Percentiles rank a stretch among this genome's conserved stretches.
Evolutionary conservation across 2,329 filamentous ascomycete genomes (phyloP).

Genomic region (Neophaeococcomyces mojaviensis): DNA sequence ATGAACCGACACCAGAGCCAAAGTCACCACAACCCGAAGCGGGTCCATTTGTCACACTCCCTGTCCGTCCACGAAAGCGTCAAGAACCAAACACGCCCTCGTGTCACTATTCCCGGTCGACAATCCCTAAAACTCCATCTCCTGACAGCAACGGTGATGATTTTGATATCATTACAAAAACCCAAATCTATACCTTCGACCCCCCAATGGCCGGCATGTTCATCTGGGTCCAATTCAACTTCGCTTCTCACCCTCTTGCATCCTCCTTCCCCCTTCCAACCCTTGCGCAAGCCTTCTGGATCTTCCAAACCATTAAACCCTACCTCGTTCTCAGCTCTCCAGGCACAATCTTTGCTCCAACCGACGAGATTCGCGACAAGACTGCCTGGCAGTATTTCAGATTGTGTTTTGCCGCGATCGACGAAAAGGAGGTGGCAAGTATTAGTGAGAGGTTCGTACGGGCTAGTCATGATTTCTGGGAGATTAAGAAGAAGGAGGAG

Average conservation of each 20-base stretch:
- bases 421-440: constrained; percentile 58
- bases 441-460: constrained; percentile 59
- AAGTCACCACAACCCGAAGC: constrained; percentile 25
- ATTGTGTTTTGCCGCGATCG: constrained; percentile 77
- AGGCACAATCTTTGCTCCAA: constrained; percentile 67
- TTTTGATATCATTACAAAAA: constrained; percentile 70
- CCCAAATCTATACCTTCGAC: constrained; percentile 64
- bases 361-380: constrained; percentile 47
- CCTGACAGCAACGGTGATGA: constrained; percentile 41
- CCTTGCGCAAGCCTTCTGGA: constrained; percentile 61
- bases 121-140: constrained; percentile 9
- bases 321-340: constrained; percentile 63
- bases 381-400: constrained; percentile 66
- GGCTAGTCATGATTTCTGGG: constrained; percentile 69
- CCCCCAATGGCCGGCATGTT: constrained; percentile 91
- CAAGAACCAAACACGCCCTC: background rate
- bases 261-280: constrained; percentile 62
- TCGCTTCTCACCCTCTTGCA: constrained; percentile 51
- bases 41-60: constrained; percentile 25
- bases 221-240: constrained; percentile 68
- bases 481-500: constrained; percentile 57
- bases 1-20: constrained; percentile 52
- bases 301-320: constrained; percentile 62
- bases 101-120: background rate
- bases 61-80: constrained; percentile 27